Base-by-base conservation (phyloP, 352 stramenopile genomes). In the Plasmopara viticola region DNA sequence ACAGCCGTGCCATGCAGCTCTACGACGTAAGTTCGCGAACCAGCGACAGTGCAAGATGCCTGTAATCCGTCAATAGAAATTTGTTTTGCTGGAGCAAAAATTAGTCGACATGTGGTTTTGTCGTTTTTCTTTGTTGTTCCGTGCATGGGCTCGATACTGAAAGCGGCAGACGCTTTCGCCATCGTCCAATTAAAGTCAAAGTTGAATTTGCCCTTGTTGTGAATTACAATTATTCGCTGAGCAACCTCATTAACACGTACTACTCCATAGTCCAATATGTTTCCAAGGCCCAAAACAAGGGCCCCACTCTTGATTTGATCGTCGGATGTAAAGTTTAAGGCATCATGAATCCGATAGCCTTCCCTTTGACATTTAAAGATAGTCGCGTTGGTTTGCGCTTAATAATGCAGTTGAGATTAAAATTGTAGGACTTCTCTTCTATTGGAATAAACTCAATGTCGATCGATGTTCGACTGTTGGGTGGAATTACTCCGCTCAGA, bases 161-260 rank as follows among this genome's bases (percentile, higher is more conserved):
- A 57, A 17, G 68, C 66, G 6, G 76, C 42, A 8, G 66, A 55
- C n/a, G 68, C 60, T 45, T 70, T 73, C 8, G 51, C 44, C 37
- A 75, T 60, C 48, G 49, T 84, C 78, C 90, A 96, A 25, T 78
- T 77, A 53, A 97, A 98, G 39, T 98, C 92, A 58, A 98, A 97
- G 60, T 96, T 97, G 62, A 97, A 98, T 55, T 98, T 98, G 33
- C 93, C 93, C 1, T 62, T 74, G 63, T 98, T 98, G 42, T 90
- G 66, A 42, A 98, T 88, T 35, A 80, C 67, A 4, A 98, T 60
- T 79, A 45, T 92, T 98, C 46, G 20, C 20, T 25, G 1, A 25
- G 20, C 20, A 25, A 3, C 20, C 20, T 25, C 20, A 3, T 25
- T 25, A 25, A 25, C 20, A 25, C 20, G 20, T 25, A 25, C 20